Evolutionary conservation across 306 rosid genomes (phyloP).

Genomic region (Abrus pulchellus): DNA sequence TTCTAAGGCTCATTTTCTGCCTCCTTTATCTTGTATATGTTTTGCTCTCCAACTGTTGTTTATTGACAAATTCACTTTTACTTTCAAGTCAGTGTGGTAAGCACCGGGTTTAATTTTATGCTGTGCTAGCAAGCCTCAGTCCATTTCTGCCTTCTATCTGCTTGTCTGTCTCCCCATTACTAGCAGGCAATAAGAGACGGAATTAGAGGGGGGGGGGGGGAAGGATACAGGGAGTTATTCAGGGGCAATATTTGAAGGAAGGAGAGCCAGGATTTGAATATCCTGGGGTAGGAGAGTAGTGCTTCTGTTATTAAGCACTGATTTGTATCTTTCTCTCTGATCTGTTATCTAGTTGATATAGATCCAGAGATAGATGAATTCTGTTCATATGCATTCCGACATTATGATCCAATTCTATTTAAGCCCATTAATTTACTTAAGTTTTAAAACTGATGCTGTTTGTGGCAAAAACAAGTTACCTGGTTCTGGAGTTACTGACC

Average conservation of each 20-base stretch:
- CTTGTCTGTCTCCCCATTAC: neutral
- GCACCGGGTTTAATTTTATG: conserved; percentile 15
- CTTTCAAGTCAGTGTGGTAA: neutral
- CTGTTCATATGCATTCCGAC: neutral
- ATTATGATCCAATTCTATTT: neutral
- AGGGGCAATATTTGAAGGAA: neutral
- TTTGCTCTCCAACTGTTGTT: neutral
- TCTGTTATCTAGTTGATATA: neutral
- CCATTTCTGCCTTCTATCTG: neutral
- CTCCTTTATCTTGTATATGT: conserved; percentile 36
- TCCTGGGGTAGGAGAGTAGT: neutral
- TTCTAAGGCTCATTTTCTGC: conserved; percentile 31
- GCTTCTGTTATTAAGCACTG: neutral
- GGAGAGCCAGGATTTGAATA: neutral
- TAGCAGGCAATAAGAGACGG: neutral
- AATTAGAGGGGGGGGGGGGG: too few relatives aligned
- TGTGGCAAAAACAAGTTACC: neutral
- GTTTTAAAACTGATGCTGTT: neutral
- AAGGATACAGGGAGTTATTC: neutral
- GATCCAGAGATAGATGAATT: neutral
- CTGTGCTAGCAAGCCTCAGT: neutral
- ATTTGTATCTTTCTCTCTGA: neutral
- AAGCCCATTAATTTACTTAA: neutral
- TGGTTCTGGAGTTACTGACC: conserved; percentile 9
- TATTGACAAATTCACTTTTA: conserved; percentile 26